Conservation (phyloP, 2,329 filamentous ascomycete species). For the Pseudocercospora pini-densiflorae region DNA sequence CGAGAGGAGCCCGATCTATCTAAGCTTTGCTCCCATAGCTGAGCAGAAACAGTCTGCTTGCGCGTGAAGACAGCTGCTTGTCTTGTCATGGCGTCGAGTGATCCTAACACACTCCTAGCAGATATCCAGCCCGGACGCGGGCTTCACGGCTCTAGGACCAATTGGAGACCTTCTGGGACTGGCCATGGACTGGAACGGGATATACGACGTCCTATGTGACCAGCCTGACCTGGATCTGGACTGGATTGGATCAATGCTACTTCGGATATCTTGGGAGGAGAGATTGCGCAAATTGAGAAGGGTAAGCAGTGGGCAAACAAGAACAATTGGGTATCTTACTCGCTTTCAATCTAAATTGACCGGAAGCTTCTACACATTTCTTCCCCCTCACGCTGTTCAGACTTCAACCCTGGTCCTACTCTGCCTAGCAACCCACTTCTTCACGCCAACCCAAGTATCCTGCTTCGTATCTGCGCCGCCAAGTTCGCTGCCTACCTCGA, state of each 20-base stretch:
- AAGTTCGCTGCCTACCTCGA: slow-evolving; percentile 82
- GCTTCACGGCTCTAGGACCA: neutral
- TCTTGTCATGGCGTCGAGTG: neutral
- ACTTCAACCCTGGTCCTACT: slow-evolving; percentile 32
- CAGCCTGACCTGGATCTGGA: neutral
- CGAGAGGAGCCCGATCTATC: neutral
- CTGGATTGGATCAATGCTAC: no score
- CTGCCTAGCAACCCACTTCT: slow-evolving; percentile 74
- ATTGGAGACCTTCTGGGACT: neutral
- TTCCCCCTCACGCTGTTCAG: slow-evolving; percentile 12
- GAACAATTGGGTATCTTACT: slow-evolving; percentile 10
- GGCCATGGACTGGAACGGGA: neutral
- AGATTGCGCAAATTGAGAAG: neutral
- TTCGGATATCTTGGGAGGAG: neutral
- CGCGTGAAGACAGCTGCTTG: slow-evolving; percentile 1
- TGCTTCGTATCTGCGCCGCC: slow-evolving; percentile 77
- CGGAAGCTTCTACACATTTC: slow-evolving; percentile 2
- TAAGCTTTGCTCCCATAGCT: neutral
- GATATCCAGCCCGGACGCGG: neutral
- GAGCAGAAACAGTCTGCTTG: slow-evolving; percentile 5
- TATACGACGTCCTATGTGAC: neutral
- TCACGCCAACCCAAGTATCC: slow-evolving; percentile 93
- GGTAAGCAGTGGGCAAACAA: neutral
- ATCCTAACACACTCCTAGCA: neutral
- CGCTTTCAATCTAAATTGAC: neutral